Percentiles rank a stretch among this genome's conserved stretches.
Conservation (phyloP, 129 eudicot genomes). For the Escallonia herrerae region DNA sequence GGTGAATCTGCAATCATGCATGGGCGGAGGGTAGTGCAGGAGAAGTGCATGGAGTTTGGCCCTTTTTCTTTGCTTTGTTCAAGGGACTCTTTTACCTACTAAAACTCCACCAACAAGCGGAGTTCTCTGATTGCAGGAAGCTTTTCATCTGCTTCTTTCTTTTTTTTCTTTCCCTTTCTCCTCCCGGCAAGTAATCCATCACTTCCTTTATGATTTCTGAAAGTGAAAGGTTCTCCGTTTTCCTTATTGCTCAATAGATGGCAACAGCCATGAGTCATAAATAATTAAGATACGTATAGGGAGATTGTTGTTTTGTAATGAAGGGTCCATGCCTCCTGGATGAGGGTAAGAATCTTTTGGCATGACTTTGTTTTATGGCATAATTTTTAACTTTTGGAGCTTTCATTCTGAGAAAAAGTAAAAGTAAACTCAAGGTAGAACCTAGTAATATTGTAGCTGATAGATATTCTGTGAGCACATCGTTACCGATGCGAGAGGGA, state of each 20-base stretch:
- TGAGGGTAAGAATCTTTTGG: neutral
- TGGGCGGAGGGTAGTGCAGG: neutral
- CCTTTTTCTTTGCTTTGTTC: neutral
- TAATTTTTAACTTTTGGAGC: too few species aligned
- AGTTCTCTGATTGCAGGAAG: neutral
- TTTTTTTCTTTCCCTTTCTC: constrained; percentile 15
- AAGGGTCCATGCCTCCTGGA: neutral
- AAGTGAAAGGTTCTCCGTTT: constrained; percentile 3
- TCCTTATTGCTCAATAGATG: neutral
- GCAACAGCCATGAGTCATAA: too few species aligned
- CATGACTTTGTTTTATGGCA: neutral
- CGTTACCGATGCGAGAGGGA: too few species aligned
- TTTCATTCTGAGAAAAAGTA: too few species aligned
- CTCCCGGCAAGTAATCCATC: constrained; percentile 18
- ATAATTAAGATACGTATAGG: too few species aligned
- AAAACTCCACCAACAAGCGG: neutral
- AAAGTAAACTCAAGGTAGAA: too few species aligned
- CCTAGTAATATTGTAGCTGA: too few species aligned
- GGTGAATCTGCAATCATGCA: neutral
- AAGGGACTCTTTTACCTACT: neutral
- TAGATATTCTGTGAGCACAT: too few species aligned
- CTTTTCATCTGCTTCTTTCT: neutral
- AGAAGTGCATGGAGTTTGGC: neutral
- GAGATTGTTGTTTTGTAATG: too few species aligned
- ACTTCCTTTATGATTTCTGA: constrained; percentile 1